Percentiles rank a stretch among this genome's conserved stretches.
These are phyloP conservation scores for Allomyces macrogynus DNA, from an alignment of 192 early-diverging fungal species.

Conservation along the genomic window DNA sequence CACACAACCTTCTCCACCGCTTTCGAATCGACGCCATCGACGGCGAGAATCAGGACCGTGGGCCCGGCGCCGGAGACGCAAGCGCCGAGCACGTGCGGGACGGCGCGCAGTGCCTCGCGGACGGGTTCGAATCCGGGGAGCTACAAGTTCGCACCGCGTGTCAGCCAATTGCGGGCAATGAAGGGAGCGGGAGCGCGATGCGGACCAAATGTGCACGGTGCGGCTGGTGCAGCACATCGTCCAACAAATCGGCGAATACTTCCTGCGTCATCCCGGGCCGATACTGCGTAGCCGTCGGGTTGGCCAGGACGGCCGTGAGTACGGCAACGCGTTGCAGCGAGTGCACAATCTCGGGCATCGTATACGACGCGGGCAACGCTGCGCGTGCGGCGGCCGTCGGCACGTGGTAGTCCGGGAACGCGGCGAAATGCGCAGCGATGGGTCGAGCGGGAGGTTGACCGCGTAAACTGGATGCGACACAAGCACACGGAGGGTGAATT, in stretches of 20 bases:
- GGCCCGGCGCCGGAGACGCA: constrained; percentile 94
- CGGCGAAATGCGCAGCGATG: constrained; percentile 47
- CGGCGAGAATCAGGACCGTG: constrained; percentile 78
- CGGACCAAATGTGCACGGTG: constrained; percentile 79
- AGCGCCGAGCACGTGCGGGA: constrained; percentile 69
- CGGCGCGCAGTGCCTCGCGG: not conserved
- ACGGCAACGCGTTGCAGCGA: constrained; percentile 73
- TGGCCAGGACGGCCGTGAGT: constrained; percentile 59
- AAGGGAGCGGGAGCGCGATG: no score
- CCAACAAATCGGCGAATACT: constrained; percentile 82
- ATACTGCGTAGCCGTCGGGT: constrained; percentile 24
- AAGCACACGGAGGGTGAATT: no score
- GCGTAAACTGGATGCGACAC: constrained; percentile 8
- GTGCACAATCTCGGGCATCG: constrained; percentile 59
- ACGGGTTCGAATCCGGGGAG: constrained; percentile 2
- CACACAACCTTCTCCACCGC: constrained; percentile 13
- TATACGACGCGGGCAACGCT: constrained; percentile 58
- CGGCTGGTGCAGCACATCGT: constrained; percentile 88
- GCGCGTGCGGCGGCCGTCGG: constrained; percentile 77
- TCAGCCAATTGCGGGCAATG: no score
- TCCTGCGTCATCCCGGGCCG: constrained; percentile 23
- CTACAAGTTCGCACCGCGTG: no score
- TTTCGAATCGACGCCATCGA: constrained; percentile 65
- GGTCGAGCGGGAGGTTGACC: constrained; percentile 40
- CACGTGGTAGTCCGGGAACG: constrained; percentile 81